These are phyloP conservation scores for Pseudozyma sp. DNA, from an alignment of 1,284 basidiomycete species.

Conservation along the genomic window DNA sequence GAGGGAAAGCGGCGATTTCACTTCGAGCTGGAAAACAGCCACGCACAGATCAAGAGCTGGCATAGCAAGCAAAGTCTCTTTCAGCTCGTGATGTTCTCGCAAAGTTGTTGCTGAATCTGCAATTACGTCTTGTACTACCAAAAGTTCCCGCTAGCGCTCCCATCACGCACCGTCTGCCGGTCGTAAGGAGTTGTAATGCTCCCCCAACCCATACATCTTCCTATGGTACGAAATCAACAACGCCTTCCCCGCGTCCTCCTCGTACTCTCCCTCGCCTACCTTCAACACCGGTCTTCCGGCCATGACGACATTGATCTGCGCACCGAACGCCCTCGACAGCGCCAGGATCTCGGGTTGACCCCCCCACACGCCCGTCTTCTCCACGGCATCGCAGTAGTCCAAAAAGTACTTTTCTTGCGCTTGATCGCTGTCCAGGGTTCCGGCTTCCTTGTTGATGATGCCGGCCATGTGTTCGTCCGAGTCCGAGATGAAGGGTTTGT, in stretches of 20 bases:
- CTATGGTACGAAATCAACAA: conserved; percentile 62
- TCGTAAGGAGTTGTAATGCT: conserved; percentile 66
- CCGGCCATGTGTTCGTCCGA: conserved; percentile 70
- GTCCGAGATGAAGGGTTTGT: conserved; percentile 88
- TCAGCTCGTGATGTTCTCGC: too few relatives aligned
- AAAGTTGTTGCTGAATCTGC: too few relatives aligned
- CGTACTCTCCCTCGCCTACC: conserved; percentile 76
- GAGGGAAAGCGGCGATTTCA: too few relatives aligned
- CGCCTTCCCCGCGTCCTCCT: conserved; percentile 41
- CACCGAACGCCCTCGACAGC: conserved; percentile 81
- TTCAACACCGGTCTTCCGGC: conserved; percentile 79
- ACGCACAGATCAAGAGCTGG: too few relatives aligned
- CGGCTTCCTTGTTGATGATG: conserved; percentile 79
- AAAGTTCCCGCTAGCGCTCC: too few relatives aligned
- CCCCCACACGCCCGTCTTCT: conserved; percentile 90
- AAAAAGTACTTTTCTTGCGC: conserved; percentile 74
- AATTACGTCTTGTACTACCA: too few relatives aligned
- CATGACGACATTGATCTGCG: conserved; percentile 93
- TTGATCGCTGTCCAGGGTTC: conserved; percentile 71
- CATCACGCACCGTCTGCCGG: conserved; percentile 18
- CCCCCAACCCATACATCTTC: conserved; percentile 66
- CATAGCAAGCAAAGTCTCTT: too few relatives aligned
- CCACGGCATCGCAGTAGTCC: conserved; percentile 82
- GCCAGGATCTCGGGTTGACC: conserved; percentile 97
- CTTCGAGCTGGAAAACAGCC: too few relatives aligned